Conservation (phyloP, 306 rosid species). For the Calophaca sinica region DNA sequence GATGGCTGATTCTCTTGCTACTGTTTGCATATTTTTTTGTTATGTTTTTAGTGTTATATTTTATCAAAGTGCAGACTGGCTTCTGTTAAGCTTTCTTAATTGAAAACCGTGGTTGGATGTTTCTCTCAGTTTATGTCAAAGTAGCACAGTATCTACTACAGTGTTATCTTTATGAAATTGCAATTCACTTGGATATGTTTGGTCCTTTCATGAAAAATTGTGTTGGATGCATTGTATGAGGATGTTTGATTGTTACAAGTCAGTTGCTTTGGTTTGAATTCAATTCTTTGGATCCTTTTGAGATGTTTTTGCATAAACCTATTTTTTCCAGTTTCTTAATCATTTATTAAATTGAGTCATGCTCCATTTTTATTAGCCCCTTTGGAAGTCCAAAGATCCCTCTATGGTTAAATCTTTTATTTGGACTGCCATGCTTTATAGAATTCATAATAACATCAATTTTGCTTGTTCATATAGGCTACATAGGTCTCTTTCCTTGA, state of each 20-base stretch:
- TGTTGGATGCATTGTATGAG: slow-evolving; percentile 12
- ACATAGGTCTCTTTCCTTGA: slow-evolving; percentile 1
- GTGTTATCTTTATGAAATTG: slow-evolving; percentile 1
- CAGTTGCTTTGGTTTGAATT: slow-evolving; percentile 22
- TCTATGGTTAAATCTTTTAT: slow-evolving; percentile 17
- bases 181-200: slow-evolving; percentile 13
- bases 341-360: slow-evolving; percentile 8
- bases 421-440: slow-evolving; percentile 6
- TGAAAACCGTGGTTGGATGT: slow-evolving; percentile 7
- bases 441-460: background rate
- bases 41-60: background rate
- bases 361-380: slow-evolving; percentile 14
- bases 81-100: slow-evolving; percentile 25
- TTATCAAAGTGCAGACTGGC: slow-evolving; percentile 27
- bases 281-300: background rate
- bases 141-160: slow-evolving; percentile 19
- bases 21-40: background rate
- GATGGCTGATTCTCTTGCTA: slow-evolving; percentile 24
- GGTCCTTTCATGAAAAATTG: slow-evolving; percentile 18
- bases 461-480: background rate
- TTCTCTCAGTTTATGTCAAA: slow-evolving; percentile 35
- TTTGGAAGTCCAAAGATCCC: slow-evolving; percentile 15
- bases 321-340: background rate
- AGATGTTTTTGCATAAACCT: background rate
- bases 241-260: slow-evolving; percentile 21